Conservation (phyloP, 805 yeast species). For the Wickerhamiella brachini region DNA sequence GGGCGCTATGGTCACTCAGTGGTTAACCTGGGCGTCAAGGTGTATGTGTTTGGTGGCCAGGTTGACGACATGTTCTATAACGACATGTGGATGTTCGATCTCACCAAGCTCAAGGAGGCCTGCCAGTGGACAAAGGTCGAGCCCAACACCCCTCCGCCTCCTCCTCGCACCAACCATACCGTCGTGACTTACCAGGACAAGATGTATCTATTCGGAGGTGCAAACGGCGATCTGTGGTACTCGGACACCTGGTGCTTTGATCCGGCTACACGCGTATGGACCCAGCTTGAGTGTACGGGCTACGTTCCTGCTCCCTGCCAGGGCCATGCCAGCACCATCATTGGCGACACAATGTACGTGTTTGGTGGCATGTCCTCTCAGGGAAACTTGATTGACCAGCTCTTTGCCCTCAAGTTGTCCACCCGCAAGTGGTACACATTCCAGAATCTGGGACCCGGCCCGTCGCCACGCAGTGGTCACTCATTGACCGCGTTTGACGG, state of each 20-base stretch:
- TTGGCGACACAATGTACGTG: slow-evolving; percentile 64
- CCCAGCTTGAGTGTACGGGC: slow-evolving; percentile 54
- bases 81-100: slow-evolving; percentile 76
- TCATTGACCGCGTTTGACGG: slow-evolving; percentile 58
- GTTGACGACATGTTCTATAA: slow-evolving; percentile 68
- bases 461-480: slow-evolving; percentile 87
- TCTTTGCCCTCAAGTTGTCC: slow-evolving; percentile 64
- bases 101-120: slow-evolving; percentile 73
- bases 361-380: slow-evolving; percentile 78
- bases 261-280: slow-evolving; percentile 56
- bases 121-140: slow-evolving; percentile 59
- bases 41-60: slow-evolving; percentile 92
- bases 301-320: slow-evolving; percentile 72
- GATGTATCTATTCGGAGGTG: slow-evolving; percentile 86
- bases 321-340: slow-evolving; percentile 78
- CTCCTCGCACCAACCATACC: slow-evolving; percentile 77
- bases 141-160: slow-evolving; percentile 33
- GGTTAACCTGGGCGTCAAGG: slow-evolving; percentile 47
- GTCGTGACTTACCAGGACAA: slow-evolving; percentile 69
- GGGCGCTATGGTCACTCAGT: slow-evolving; percentile 94
- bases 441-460: slow-evolving; percentile 38
- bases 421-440: slow-evolving; percentile 62
- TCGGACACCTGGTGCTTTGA: slow-evolving; percentile 75
- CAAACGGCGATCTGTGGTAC: slow-evolving; percentile 54
- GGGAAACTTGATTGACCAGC: slow-evolving; percentile 52